phyloP scores from a whole-genome alignment of 164 flowering plant genomes.

The Magnolia kwangsiensis region DNA sequence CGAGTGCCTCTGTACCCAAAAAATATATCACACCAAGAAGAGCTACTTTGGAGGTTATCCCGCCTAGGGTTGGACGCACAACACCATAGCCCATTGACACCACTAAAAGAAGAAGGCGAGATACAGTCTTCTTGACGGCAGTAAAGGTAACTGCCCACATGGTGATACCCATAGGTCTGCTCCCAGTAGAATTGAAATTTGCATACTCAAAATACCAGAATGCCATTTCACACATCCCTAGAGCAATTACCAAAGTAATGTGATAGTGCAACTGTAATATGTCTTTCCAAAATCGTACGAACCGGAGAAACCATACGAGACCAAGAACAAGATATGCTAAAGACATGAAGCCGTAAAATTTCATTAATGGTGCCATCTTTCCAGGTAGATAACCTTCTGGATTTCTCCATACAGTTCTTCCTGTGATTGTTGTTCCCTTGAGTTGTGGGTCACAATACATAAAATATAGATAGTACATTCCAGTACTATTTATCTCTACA shows the following conservation, averaged over 20 bases:
- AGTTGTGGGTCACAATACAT: constrained; percentile 71
- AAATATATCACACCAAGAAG: constrained; percentile 62
- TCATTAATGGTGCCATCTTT: constrained; percentile 80
- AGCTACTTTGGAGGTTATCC: constrained; percentile 62
- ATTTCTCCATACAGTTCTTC: constrained; percentile 88
- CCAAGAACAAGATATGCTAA: constrained; percentile 78
- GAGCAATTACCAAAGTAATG: constrained; percentile 75
- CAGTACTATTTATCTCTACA: constrained; percentile 58
- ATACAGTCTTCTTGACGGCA: constrained; percentile 71
- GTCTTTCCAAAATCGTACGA: constrained; percentile 75
- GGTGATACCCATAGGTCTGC: constrained; percentile 74
- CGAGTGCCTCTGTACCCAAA: constrained; percentile 71
- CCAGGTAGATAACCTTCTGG: constrained; percentile 89
- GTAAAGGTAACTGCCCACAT: constrained; percentile 74
- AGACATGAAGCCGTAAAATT: constrained; percentile 75
- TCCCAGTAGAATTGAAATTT: constrained; percentile 74
- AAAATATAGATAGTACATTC: constrained; percentile 82
- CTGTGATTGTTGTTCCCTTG: constrained; percentile 54
- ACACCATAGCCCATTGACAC: constrained; percentile 93
- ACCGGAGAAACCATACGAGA: constrained; percentile 69
- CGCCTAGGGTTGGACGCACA: constrained; percentile 75
- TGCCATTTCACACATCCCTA: constrained; percentile 94
- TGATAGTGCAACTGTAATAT: constrained; percentile 63
- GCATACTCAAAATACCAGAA: constrained; percentile 81
- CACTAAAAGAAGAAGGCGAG: constrained; percentile 80